A percentile compares a stretch with the other conserved stretches of the same genome.
Conservation (phyloP, 164 flowering plant species). For the Aristolochia contorta region DNA sequence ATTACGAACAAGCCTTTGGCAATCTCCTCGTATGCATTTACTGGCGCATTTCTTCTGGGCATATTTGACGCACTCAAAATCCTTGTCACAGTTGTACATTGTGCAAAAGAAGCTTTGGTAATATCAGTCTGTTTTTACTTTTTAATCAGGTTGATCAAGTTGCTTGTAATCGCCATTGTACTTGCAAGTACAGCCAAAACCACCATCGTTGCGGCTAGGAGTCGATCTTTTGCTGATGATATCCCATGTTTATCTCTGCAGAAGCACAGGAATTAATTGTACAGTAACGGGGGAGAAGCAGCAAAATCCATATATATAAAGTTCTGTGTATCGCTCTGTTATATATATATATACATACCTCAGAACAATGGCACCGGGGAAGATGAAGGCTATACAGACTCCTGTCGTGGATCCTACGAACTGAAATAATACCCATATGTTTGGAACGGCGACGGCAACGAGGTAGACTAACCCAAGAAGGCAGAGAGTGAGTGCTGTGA, state of each 20-base stretch:
- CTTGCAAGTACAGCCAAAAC: conserved; percentile 60
- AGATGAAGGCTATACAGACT: conserved; percentile 66
- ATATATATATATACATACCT: conserved; percentile 34
- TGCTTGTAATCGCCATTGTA: conserved; percentile 57
- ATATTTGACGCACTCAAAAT: too few species aligned
- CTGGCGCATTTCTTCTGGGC: too few species aligned
- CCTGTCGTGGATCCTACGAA: conserved; percentile 77
- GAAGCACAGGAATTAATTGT: background rate
- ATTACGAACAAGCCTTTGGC: too few species aligned
- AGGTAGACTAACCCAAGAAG: conserved; percentile 38
- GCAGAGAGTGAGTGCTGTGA: conserved; percentile 31
- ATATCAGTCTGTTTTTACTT: background rate
- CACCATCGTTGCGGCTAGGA: conserved; percentile 49
- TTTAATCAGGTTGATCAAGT: conserved; percentile 18
- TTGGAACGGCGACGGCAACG: conserved; percentile 63
- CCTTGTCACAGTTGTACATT: too few species aligned
- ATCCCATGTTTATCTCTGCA: conserved; percentile 71
- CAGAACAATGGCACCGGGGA: conserved; percentile 74
- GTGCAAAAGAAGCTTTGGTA: too few species aligned
- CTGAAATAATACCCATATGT: conserved; percentile 86
- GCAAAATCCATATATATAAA: background rate
- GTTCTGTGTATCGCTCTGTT: background rate
- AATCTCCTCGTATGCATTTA: too few species aligned
- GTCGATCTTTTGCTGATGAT: conserved; percentile 52
- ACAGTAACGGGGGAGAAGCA: background rate